These are phyloP conservation scores for Ogataea saltuana DNA, from an alignment of 805 yeast genomes.

Conservation along the genomic window DNA sequence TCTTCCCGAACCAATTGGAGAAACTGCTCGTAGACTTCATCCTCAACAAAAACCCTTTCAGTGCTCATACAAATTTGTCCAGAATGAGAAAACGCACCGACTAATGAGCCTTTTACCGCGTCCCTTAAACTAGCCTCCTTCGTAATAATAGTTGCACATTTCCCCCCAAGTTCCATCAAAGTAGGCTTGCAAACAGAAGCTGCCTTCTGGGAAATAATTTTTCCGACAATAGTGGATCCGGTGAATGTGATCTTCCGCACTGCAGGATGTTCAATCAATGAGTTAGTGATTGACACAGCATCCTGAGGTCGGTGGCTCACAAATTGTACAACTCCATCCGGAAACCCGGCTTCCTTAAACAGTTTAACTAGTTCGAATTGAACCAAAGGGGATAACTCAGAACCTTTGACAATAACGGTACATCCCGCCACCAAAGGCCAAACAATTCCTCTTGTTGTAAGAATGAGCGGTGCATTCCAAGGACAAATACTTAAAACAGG, in stretches of 20 bases:
- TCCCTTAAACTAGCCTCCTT: constrained; percentile 39
- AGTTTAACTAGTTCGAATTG: constrained; percentile 9
- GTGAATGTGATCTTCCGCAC: constrained; percentile 70
- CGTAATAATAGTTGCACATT: constrained; percentile 75
- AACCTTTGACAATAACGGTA: constrained; percentile 10
- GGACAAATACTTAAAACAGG: constrained; percentile 12
- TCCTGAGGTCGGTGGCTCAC: constrained; percentile 8
- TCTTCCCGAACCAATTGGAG: constrained; percentile 35
- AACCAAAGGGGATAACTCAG: constrained; percentile 10
- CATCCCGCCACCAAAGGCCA: constrained; percentile 13
- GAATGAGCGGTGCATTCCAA: constrained; percentile 12
- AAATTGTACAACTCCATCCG: constrained; percentile 10
- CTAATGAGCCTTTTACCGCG: constrained; percentile 58
- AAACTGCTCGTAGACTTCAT: constrained; percentile 51
- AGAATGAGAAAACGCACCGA: constrained; percentile 70
- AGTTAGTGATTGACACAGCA: constrained; percentile 3
- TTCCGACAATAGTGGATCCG: constrained; percentile 78
- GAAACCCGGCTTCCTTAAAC: constrained; percentile 9
- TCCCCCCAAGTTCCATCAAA: constrained; percentile 85
- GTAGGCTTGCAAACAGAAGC: constrained; percentile 82
- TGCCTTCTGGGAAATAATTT: constrained; percentile 73
- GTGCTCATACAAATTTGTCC: constrained; percentile 88
- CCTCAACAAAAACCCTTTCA: constrained; percentile 71
- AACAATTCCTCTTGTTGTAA: constrained; percentile 10
- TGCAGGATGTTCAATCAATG: constrained; percentile 17